These are phyloP conservation scores for Cryphonectria nitschkei DNA, from an alignment of 2,329 filamentous ascomycete genomes.

Conservation along the genomic window DNA sequence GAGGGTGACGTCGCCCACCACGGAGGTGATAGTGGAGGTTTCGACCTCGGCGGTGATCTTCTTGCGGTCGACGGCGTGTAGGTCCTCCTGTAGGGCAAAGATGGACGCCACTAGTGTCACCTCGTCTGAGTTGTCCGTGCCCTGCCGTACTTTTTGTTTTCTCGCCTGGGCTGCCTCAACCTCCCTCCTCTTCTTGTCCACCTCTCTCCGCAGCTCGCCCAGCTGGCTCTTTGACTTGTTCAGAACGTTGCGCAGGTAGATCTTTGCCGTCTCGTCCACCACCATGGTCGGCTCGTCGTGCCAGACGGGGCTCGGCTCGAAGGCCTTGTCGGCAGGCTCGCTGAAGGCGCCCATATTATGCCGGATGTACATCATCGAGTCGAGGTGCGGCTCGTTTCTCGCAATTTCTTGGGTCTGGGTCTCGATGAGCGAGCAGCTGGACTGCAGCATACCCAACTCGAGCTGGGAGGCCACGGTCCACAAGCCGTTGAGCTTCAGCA, in stretches of 20 bases:
- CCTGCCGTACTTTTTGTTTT: conserved; percentile 77
- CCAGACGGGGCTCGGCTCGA: conserved; percentile 96
- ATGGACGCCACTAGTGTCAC: conserved; percentile 82
- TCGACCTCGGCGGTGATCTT: conserved; percentile 90
- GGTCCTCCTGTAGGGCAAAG: conserved; percentile 80
- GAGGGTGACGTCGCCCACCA: conserved; percentile 88
- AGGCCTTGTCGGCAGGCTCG: conserved; percentile 81
- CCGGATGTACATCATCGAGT: conserved; percentile 96
- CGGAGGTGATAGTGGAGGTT: conserved; percentile 86
- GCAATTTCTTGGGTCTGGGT: conserved; percentile 80
- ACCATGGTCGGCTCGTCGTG: conserved; percentile 89
- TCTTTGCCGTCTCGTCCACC: conserved; percentile 82
- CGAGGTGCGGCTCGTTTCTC: conserved; percentile 83
- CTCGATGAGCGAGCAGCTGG: conserved; percentile 72
- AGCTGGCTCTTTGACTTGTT: conserved; percentile 87
- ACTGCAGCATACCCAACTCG: conserved; percentile 77
- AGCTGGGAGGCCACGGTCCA: conserved; percentile 82
- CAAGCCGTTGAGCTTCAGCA: conserved; percentile 78
- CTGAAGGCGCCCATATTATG: conserved; percentile 85
- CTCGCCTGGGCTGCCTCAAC: conserved; percentile 76
- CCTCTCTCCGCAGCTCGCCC: conserved; percentile 77
- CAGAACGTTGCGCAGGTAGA: conserved; percentile 89
- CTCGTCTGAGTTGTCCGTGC: conserved; percentile 86
- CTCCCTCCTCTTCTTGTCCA: conserved; percentile 84
- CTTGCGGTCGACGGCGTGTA: conserved; percentile 83